Evolutionary conservation across 805 yeast species (phyloP).

Genomic region (Saturnispora zaruensis): DNA sequence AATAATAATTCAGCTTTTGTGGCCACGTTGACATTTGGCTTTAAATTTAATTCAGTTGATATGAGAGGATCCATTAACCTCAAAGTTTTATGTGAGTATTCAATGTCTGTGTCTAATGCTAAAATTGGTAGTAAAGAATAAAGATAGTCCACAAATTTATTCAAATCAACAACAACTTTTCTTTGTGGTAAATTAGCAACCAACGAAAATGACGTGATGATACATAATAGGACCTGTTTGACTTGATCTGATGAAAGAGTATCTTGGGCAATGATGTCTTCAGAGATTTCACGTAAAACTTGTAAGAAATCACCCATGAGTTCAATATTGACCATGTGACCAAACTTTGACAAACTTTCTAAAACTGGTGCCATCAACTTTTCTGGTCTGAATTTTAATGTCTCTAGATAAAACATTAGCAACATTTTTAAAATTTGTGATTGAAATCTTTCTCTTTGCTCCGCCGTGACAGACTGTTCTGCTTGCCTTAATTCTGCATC

Average conservation of each 20-base stretch:
- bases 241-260: slow-evolving; percentile 38
- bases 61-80: slow-evolving; percentile 73
- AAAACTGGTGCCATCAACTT: slow-evolving; percentile 75
- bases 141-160: slow-evolving; percentile 68
- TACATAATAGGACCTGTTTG: slow-evolving; percentile 71
- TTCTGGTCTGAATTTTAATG: slow-evolving; percentile 55
- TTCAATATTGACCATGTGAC: slow-evolving; percentile 89
- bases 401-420: slow-evolving; percentile 66
- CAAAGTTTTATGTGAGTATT: slow-evolving; percentile 72
- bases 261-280: slow-evolving; percentile 38
- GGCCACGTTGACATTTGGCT: slow-evolving; percentile 75
- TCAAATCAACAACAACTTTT: slow-evolving; percentile 72
- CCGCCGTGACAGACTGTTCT: slow-evolving; percentile 77
- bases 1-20: slow-evolving; percentile 82
- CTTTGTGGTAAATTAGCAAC: slow-evolving; percentile 64
- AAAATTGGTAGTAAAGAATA: slow-evolving; percentile 62
- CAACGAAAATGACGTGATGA: slow-evolving; percentile 84
- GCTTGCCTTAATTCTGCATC: slow-evolving; percentile 86
- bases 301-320: slow-evolving; percentile 86
- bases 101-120: slow-evolving; percentile 74
- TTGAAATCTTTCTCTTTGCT: slow-evolving; percentile 79
- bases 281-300: slow-evolving; percentile 74
- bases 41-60: slow-evolving; percentile 27
- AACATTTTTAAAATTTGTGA: slow-evolving; percentile 72
- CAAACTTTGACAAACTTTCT: slow-evolving; percentile 85